phyloP scores from a whole-genome alignment of 1,284 basidiomycete genomes.

The Macrocystidia cucumis region DNA sequence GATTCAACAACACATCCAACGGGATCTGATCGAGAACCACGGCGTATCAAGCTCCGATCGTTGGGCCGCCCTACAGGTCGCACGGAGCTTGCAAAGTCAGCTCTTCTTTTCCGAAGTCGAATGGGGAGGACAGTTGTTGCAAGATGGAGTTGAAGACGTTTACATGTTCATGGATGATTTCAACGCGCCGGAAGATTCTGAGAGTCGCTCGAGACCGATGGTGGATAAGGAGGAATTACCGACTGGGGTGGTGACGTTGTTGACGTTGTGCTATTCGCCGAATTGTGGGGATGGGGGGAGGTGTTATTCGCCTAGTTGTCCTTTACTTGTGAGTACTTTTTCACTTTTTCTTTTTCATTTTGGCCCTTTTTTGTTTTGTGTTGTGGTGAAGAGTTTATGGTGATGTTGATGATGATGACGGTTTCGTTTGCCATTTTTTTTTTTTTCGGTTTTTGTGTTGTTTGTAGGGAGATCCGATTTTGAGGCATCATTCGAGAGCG shows the following conservation, averaged over 20 bases:
- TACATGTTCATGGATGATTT: conserved; percentile 94
- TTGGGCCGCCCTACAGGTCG: conserved; percentile 78
- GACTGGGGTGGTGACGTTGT: conserved; percentile 71
- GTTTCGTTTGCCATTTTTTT: conserved; percentile 10
- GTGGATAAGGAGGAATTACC: conserved; percentile 74
- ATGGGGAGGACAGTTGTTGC: conserved; percentile 80
- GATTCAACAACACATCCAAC: conserved; percentile 74
- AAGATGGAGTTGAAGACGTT: conserved; percentile 91
- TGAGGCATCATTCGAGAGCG: conserved; percentile 12
- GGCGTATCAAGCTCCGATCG: conserved; percentile 66
- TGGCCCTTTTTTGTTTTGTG: not conserved
- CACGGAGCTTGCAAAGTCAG: conserved; percentile 84
- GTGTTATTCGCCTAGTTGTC: conserved; percentile 73
- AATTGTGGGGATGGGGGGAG: conserved; percentile 64
- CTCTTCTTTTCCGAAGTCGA: conserved; percentile 97
- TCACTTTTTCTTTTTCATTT: conserved; percentile 2
- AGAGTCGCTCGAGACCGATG: too few relatives aligned
- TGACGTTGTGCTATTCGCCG: conserved; percentile 83
- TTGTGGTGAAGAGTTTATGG: conserved; percentile 10
- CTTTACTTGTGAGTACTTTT: conserved; percentile 42
- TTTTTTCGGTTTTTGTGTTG: conserved; percentile 11
- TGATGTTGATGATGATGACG: conserved; percentile 11
- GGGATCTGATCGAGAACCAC: conserved; percentile 62
- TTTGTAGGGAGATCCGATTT: conserved; percentile 7
- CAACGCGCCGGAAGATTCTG: conserved; percentile 55